Evolutionary conservation across 306 rosid genomes (phyloP), one percentile per base, ranked within the genome.

Genomic region (Alnus rubra): DNA sequence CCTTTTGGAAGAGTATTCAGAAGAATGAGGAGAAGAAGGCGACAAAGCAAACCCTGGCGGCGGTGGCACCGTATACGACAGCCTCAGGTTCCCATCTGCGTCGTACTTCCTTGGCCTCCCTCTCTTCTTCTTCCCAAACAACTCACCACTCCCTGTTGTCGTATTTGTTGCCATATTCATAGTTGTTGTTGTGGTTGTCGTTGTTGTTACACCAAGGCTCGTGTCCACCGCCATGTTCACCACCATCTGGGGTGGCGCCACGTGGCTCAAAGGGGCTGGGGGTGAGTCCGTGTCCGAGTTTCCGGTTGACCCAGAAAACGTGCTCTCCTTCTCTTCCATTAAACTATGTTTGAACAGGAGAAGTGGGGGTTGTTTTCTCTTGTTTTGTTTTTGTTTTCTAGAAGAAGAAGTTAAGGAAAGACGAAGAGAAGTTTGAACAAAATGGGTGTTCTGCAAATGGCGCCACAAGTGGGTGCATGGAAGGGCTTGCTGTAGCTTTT

Each of bases 51-150:
- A 90, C 2, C 90, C 90, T 14, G 85, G 84, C 48, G 86, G 82
- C 1, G 82, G 12, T 23, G 82, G 13, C 58, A 80, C 81, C 74
- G 75, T 77, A 71, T 83, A 85, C 28, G 76, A 63, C 53, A 71
- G 2, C 23, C 84, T 86, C 64, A 89, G 76, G 81, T 90, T 94
- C 79, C 96, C 92, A 35, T 89, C 90, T 23, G 93, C 74, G 12
- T 92, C 96, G 63, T 94, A 92, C 81, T 94, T 92, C 78, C 97
- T 92, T 0, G 97, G 97, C 75, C 94, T 88, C 53, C 97, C 98
- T 81, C 96, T 89, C 69, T 89, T 94, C 90, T 92, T 94, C 68
- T 87, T 90, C 73, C 86, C 96, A 12, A 78, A 78, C 85, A 84
- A 84, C 64, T 89, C 95, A 10, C 80, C 83, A 47, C 87, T 76